A percentile compares a stretch with the other conserved stretches of the same genome.
Evolutionary conservation across 345 rosid species (phyloP).

Genomic region (Brassica juncea): DNA sequence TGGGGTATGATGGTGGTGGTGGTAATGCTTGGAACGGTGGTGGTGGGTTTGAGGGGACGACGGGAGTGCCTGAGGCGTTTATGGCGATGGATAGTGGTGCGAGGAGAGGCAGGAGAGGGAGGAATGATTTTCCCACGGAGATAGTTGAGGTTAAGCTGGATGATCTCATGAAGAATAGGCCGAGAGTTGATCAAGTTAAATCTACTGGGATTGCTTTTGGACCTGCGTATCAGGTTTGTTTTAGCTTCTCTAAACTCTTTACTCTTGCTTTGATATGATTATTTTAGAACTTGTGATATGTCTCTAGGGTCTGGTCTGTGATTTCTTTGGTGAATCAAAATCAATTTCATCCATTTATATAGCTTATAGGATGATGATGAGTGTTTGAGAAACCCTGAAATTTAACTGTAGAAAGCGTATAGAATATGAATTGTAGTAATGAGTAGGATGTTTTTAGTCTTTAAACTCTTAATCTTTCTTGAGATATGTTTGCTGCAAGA

Average conservation of each 20-base stretch:
- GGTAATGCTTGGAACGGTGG: constrained; percentile 48
- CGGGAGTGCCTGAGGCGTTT: constrained; percentile 37
- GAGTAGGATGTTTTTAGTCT: background rate
- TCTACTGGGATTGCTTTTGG: constrained; percentile 94
- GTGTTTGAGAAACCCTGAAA: too few relatives aligned
- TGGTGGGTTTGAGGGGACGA: constrained; percentile 30
- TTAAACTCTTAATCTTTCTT: background rate
- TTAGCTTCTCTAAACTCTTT: constrained; percentile 17
- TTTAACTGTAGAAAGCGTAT: too few relatives aligned
- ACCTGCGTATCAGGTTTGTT: constrained; percentile 81
- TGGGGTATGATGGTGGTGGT: constrained; percentile 43
- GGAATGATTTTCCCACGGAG: constrained; percentile 63
- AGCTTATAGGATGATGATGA: too few relatives aligned
- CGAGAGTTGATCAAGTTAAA: constrained; percentile 82
- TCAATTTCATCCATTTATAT: too few relatives aligned
- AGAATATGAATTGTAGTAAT: background rate
- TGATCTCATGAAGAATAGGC: constrained; percentile 92
- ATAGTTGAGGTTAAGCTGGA: constrained; percentile 94
- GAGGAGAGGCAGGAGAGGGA: constrained; percentile 71
- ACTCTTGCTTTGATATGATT: background rate
- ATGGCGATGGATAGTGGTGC: constrained; percentile 43
- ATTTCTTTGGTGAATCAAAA: too few relatives aligned
- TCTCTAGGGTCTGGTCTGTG: too few relatives aligned
- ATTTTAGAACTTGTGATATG: too few relatives aligned
- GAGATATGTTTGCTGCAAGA: background rate